Evolutionary conservation across 495 filamentous ascomycete genomes (phyloP), one percentile per base, ranked within the genome.

Genomic region (Aspergillus nidulans): DNA sequence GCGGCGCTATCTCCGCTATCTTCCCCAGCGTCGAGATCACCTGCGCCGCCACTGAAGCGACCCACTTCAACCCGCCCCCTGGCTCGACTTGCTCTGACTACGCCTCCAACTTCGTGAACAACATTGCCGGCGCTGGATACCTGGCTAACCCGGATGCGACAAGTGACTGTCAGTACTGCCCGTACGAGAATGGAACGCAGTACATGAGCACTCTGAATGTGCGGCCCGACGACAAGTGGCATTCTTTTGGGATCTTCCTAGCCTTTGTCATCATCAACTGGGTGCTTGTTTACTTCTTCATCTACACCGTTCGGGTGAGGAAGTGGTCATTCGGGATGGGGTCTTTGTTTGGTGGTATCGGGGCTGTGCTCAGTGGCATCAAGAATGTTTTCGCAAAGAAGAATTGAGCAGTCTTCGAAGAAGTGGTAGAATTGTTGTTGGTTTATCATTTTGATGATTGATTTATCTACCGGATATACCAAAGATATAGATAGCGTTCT

Each of bases 271-370:
- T 91, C 19, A 84, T 81, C 49, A 92, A 92, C 62, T 92, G 86
- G 84, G 63, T 73, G 36, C 75, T 92, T 42, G 86, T 95, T 0
- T 92, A 91, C 68, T 92, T 95, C 74, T 90, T 95, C 56, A 81
- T 92, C 49, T 94, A 88, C 66, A 87, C 86, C 1, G 82, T 90
- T 4, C 76, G 88, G 16, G 81, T 94, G 43, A 79, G 79, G 56
- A 80, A 85, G 6, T 90, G 86, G 87, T 80, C 71, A 9, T 91
- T 91, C 61, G 89, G 89, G 0, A 71, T 90, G 38, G 81, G 84
- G 0, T 74, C 71, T 51, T 15, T 88, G 7, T 85, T 84, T 61
- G 69, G 77, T 1, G 58, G 61, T 1, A 34, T 77, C 21, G 84
- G 80, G 1, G 74, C 77, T 71, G 34, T 77, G 10, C 63, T 77